Evolutionary conservation across 768 basidiomycete species (phyloP).

Genomic region (Pulveroboletus ravenelii): DNA sequence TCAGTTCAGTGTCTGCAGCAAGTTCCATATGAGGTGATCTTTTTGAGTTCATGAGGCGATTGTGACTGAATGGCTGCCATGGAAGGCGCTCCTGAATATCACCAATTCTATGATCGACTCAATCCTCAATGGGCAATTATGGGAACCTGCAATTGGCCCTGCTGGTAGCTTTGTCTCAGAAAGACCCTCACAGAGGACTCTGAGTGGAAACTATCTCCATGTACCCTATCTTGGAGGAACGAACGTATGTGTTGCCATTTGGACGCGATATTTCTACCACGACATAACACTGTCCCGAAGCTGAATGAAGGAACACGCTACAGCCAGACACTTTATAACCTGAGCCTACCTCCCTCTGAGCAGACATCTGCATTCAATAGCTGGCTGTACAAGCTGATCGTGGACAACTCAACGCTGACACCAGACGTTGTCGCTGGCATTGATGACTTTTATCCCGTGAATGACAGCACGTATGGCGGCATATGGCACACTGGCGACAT

Average conservation of each 20-base stretch:
- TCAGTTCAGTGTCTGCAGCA: conserved; percentile 40
- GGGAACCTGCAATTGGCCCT: conserved; percentile 54
- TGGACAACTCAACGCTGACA: conserved; percentile 40
- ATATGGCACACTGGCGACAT: conserved; percentile 57
- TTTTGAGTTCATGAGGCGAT: not conserved
- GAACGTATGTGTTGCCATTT: conserved; percentile 34
- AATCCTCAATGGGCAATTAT: conserved; percentile 49
- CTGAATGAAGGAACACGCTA: conserved; percentile 13
- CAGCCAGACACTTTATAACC: conserved; percentile 28
- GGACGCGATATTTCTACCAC: not conserved
- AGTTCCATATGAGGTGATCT: conserved; percentile 15
- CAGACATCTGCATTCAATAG: conserved; percentile 42
- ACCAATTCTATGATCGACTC: conserved; percentile 42
- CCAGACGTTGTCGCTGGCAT: conserved; percentile 36
- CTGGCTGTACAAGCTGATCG: conserved; percentile 46
- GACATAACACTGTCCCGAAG: not conserved
- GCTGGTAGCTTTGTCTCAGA: conserved; percentile 44
- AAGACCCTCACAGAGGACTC: conserved; percentile 42
- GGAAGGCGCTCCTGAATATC: conserved; percentile 45
- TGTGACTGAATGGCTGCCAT: not conserved
- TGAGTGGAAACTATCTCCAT: conserved; percentile 46
- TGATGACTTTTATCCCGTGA: conserved; percentile 41
- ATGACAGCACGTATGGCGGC: conserved; percentile 43
- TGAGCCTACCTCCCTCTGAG: conserved; percentile 35
- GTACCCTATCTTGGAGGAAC: conserved; percentile 55